These are phyloP conservation scores for Verruconis gallopava DNA, from an alignment of 2,329 filamentous ascomycete species.

Conservation along the genomic window DNA sequence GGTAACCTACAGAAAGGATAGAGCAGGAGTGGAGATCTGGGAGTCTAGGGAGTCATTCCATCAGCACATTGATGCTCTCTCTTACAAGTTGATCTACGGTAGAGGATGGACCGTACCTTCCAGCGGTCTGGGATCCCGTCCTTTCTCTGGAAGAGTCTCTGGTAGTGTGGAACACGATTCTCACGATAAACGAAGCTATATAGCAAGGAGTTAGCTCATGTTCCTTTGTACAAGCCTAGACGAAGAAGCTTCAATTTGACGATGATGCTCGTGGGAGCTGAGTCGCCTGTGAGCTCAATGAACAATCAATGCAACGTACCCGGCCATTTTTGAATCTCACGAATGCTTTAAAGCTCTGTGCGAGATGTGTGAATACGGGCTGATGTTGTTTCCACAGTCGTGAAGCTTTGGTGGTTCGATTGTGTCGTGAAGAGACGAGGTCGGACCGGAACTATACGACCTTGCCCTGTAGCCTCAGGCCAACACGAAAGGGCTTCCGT, in stretches of 20 bases:
- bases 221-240: neutral
- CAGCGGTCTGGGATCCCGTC: slow-evolving; percentile 62
- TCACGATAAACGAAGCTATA: slow-evolving; percentile 51
- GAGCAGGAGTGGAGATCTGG: neutral
- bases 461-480: no score
- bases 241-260: no score
- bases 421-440: no score
- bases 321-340: slow-evolving; percentile 30
- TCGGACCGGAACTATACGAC: no score
- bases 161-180: slow-evolving; percentile 65
- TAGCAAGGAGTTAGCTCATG: slow-evolving; percentile 10
- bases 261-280: no score
- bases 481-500: no score
- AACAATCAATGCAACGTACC: slow-evolving; percentile 21
- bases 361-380: neutral
- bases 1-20: no score
- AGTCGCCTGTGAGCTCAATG: neutral
- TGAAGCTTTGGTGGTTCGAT: neutral
- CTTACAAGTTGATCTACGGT: neutral
- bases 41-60: neutral
- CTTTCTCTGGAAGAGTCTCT: slow-evolving; percentile 62
- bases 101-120: slow-evolving; percentile 48
- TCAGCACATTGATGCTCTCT: neutral
- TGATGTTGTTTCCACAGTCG: neutral
- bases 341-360: slow-evolving; percentile 11